These are phyloP conservation scores for Knufia fluminis DNA, from an alignment of 2,329 filamentous ascomycete genomes.

Conservation along the genomic window DNA sequence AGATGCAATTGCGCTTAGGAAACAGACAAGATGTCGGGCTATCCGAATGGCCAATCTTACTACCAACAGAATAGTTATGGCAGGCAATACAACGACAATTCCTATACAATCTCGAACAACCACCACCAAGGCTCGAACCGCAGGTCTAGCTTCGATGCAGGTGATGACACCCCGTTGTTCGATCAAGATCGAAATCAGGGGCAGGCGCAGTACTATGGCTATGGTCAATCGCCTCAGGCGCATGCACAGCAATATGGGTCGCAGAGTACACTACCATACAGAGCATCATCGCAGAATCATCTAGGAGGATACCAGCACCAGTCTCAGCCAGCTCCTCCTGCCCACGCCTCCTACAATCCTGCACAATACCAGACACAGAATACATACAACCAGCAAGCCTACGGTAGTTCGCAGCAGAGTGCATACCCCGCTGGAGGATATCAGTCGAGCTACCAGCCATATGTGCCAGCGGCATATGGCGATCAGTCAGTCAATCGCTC, in stretches of 20 bases:
- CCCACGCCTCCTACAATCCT: constrained; percentile 50
- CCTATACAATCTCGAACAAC: constrained; percentile 29
- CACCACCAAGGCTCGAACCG: constrained; percentile 39
- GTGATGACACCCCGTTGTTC: constrained; percentile 57
- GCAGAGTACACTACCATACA: constrained; percentile 30
- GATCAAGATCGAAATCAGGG: constrained; percentile 25
- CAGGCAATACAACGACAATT: constrained; percentile 31
- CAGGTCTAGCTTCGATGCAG: constrained; percentile 64
- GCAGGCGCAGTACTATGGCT: constrained; percentile 8
- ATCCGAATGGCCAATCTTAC: constrained; percentile 43
- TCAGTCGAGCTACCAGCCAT: constrained; percentile 33
- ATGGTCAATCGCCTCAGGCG: constrained; percentile 1
- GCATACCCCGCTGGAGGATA: neutral
- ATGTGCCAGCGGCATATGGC: constrained; percentile 43
- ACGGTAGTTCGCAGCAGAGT: constrained; percentile 24
- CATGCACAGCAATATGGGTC: constrained; percentile 30
- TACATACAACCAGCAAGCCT: constrained; percentile 66
- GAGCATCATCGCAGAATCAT: constrained; percentile 35
- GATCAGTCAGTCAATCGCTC: constrained; percentile 20
- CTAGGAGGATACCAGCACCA: constrained; percentile 44
- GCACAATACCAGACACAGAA: constrained; percentile 40
- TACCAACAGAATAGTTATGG: constrained; percentile 33
- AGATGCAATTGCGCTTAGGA: constrained; percentile 1
- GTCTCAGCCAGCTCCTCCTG: constrained; percentile 25
- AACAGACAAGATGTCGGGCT: constrained; percentile 42